Conservation (phyloP, 306 rosid species). For the Canavalia gladiata region DNA sequence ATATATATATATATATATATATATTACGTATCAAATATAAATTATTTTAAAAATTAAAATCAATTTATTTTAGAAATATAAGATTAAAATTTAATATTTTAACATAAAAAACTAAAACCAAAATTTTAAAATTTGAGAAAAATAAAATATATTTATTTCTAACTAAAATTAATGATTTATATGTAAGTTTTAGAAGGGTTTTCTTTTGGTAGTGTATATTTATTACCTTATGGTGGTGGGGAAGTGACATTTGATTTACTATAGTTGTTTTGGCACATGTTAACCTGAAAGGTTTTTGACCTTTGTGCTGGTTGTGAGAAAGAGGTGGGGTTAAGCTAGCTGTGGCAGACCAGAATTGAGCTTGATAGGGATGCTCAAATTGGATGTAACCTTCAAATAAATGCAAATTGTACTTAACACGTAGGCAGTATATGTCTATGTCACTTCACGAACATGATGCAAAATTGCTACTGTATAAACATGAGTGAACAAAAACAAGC, state of each 20-base stretch:
- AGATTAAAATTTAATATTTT: no score
- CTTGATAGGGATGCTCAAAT: slow-evolving; percentile 21
- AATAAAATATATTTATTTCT: no score
- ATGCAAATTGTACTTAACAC: slow-evolving; percentile 27
- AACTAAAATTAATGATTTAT: no score
- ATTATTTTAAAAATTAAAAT: no score
- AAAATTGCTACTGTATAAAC: slow-evolving; percentile 8
- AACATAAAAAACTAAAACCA: no score
- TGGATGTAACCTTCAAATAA: slow-evolving; percentile 27
- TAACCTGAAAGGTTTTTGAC: slow-evolving; percentile 28
- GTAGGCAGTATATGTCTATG: slow-evolving; percentile 28
- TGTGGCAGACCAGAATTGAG: slow-evolving; percentile 28
- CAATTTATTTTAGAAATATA: no score
- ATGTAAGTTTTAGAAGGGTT: no score
- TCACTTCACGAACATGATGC: slow-evolving; percentile 10
- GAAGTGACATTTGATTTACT: background rate
- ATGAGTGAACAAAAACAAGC: slow-evolving; percentile 1
- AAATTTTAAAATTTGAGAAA: no score
- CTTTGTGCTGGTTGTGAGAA: background rate
- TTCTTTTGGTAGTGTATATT: no score
- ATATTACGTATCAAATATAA: no score
- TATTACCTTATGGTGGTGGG: background rate
- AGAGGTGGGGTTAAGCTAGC: slow-evolving; percentile 37
- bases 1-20: no score
- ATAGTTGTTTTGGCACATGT: background rate